Evolutionary conservation across 2,329 filamentous ascomycete genomes (phyloP).

Genomic region (Magnaporthiopsis incrustans): DNA sequence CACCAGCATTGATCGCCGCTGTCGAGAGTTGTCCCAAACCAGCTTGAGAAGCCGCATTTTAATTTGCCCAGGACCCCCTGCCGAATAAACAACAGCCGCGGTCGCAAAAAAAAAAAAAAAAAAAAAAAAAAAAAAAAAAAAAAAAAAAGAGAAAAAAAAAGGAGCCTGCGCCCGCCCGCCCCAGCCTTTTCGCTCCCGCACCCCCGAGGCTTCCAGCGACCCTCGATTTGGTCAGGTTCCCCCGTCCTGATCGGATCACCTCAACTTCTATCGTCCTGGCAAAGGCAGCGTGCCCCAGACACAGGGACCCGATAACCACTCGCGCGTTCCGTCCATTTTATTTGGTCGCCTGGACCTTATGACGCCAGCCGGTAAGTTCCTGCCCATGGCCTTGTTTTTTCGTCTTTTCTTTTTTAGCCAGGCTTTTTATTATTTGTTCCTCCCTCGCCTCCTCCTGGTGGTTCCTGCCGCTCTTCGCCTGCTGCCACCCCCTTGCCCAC

Average conservation of each 20-base stretch:
- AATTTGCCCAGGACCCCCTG: conserved; percentile 5
- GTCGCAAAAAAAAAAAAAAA: too few relatives aligned
- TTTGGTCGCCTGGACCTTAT: neutral
- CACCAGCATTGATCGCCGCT: conserved; percentile 5
- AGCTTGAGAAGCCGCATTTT: neutral
- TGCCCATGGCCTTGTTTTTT: neutral
- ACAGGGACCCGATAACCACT: neutral
- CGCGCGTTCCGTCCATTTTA: neutral
- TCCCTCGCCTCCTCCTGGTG: too few relatives aligned
- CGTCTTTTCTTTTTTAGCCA: neutral
- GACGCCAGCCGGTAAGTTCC: neutral
- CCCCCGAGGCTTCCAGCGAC: neutral
- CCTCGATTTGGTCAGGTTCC: neutral
- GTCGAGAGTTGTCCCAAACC: conserved; percentile 3
- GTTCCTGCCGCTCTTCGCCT: neutral
- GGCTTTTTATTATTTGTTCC: too few relatives aligned
- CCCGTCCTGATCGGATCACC: too few relatives aligned
- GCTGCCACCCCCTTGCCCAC: too few relatives aligned
- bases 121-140: too few relatives aligned
- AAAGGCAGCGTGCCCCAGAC: neutral
- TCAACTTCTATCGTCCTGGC: neutral
- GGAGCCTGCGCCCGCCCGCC: too few relatives aligned
- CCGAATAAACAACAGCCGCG: neutral
- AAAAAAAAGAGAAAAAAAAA: neutral
- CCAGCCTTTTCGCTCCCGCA: neutral